Conservation (phyloP, 805 yeast genomes). For the Scheffersomyces stipitis region DNA sequence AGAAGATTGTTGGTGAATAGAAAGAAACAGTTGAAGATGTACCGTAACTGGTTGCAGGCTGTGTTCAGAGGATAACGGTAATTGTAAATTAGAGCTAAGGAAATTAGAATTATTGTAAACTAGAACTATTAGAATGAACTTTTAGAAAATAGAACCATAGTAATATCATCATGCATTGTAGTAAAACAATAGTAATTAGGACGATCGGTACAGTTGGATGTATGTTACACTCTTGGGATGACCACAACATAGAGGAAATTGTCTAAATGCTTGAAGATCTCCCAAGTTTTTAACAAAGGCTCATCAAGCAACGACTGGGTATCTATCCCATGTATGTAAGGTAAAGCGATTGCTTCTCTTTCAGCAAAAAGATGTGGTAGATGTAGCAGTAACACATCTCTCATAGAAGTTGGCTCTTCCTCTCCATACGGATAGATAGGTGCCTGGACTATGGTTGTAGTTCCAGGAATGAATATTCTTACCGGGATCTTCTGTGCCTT, state of each 20-base stretch:
- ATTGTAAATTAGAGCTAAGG: too few relatives aligned
- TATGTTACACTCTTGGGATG: conserved; percentile 1
- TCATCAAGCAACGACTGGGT: conserved; percentile 14
- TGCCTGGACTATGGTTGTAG: conserved; percentile 33
- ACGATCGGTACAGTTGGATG: not conserved
- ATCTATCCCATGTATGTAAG: conserved; percentile 34
- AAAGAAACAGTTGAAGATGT: conserved; percentile 91
- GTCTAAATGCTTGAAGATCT: conserved; percentile 32
- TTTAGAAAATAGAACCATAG: too few relatives aligned
- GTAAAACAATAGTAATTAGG: too few relatives aligned
- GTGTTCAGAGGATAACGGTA: conserved; percentile 51
- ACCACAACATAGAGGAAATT: conserved; percentile 36
- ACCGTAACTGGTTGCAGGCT: conserved; percentile 95
- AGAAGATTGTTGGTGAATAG: conserved; percentile 88
- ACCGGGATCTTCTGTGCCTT: conserved; percentile 46
- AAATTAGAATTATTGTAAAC: not conserved
- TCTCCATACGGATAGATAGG: conserved; percentile 10
- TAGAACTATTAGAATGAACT: too few relatives aligned
- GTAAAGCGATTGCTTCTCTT: conserved; percentile 5
- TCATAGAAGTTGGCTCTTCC: conserved; percentile 10
- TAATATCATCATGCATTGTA: too few relatives aligned
- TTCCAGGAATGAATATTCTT: conserved; percentile 44
- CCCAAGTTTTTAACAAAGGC: conserved; percentile 30
- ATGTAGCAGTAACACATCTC: conserved; percentile 9
- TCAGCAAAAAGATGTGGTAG: conserved; percentile 12